Evolutionary conservation across 2,329 filamentous ascomycete genomes (phyloP).

Genomic region (Penicillium crustosum): DNA sequence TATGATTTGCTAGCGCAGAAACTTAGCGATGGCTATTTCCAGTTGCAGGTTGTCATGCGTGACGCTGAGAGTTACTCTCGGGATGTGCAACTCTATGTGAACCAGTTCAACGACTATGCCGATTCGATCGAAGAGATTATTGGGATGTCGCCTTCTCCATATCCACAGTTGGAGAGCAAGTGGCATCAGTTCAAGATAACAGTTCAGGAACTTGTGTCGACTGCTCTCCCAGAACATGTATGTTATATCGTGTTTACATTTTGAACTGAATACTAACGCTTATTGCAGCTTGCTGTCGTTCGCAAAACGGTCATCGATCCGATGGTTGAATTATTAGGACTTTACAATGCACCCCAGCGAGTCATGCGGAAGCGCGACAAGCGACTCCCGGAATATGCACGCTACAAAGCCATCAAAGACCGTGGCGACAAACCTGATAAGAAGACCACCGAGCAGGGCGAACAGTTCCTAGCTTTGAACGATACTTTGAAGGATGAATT

Average conservation of each 20-base stretch:
- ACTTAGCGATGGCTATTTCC: conserved; percentile 89
- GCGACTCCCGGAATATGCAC: conserved; percentile 84
- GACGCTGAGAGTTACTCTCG: conserved; percentile 92
- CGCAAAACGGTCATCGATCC: conserved; percentile 82
- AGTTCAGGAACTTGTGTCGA: conserved; percentile 79
- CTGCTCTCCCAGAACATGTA: conserved; percentile 81
- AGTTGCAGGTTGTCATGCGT: conserved; percentile 85
- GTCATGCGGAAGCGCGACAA: conserved; percentile 95
- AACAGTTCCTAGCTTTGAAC: conserved; percentile 88
- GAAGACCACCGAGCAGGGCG: conserved; percentile 77
- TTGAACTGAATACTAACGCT: conserved; percentile 7
- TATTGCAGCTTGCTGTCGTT: conserved; percentile 60
- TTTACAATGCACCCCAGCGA: conserved; percentile 79
- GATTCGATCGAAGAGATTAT: conserved; percentile 81
- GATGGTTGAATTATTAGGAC: conserved; percentile 72
- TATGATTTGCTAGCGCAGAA: conserved; percentile 80
- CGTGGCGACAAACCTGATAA: conserved; percentile 83
- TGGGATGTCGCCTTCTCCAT: conserved; percentile 64
- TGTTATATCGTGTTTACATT: conserved; percentile 21
- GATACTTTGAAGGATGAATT: conserved; percentile 91
- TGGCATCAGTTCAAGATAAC: conserved; percentile 90
- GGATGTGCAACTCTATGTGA: conserved; percentile 76
- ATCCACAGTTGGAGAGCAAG: conserved; percentile 86
- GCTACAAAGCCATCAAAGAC: conserved; percentile 73
- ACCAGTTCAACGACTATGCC: conserved; percentile 76